Base-by-base conservation (phyloP, 192 early-diverging fungal species). In the Coemansia sp. region DNA sequence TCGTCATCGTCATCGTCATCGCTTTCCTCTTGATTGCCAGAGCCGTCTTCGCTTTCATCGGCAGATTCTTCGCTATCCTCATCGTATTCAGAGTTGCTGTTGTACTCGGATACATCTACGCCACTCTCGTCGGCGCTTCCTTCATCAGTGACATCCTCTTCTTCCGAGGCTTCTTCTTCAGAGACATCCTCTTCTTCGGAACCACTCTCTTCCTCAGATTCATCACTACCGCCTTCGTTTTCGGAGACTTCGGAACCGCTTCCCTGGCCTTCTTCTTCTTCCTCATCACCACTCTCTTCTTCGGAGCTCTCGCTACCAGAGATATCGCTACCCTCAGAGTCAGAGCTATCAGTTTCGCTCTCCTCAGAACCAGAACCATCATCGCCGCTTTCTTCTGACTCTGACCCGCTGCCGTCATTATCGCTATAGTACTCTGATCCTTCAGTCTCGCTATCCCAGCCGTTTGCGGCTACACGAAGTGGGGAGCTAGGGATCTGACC, bases 391-490 rank as follows among this genome's bases (percentile, higher is more conserved):
- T 9, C 17, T 18, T 52, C 50, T 0, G 30, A 12, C 24, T 41
- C 53, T 2, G 19, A 8, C 4, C 53, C 53, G 34, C 38, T 41
- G 19, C 19, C 3, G 33, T 39, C 51, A 39, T 39, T 22, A 22
- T 62, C 68, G 42, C 68, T 70, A 23, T 39, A 23, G 10, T 50
- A 19, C 11, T 27, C 27, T 27, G 50, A 37, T 15, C 27, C 50
- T 17, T 52, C 38, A 13, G 15, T 34, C 12, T 64, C 68, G 53
- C 68, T 75, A 37, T 61, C 66, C 72, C 72, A 75, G 43, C 62
- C 62, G 39, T 61, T 63, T 24, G 49, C 30, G 13, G 51, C 54
- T 17, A 61, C 57, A 13, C 59, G 57, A 49, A 59, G 55, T 7
- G 66, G 71, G 22, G 71, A 64, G 47, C 57, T 54, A 21, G 58